Evolutionary conservation across 2,329 filamentous ascomycete species (phyloP), one percentile per base, ranked within the genome.

Genomic region (Neophaeococcomyces aloes): DNA sequence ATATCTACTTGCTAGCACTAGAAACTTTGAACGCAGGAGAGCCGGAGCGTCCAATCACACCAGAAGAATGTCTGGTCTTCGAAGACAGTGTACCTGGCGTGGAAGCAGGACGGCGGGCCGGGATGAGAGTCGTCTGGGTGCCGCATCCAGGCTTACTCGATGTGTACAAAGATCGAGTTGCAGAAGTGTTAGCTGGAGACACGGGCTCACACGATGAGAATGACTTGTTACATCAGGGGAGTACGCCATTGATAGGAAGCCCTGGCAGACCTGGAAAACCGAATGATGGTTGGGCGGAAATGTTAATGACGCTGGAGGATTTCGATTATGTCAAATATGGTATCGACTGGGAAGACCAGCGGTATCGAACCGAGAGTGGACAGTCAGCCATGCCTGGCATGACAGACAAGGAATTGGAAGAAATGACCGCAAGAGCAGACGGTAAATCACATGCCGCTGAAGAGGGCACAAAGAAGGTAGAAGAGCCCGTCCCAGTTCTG

Each of bases 71-170:
- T 60, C 71, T 98, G 13, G 91, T 96, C 0, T 96, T 98, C 57
- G 91, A 98, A 65, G 91, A 98, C 63, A 86, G 82, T 35, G 88
- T 96, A 1, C 86, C 87, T 0, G 91, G 91, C 3, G 86, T 95
- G 2, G 91, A 98, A 65, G 79, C 86, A 2, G 91, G 87, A 3
- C 72, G 91, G 42, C 77, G 91, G 52, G 91, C 91, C 0, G 89
- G 89, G 0, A 96, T 96, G 89, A 79, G 89, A 53, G 87, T 93
- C 10, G 72, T 94, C 1, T 98, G 91, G 91, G 82, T 79, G 54
- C 91, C 91, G 18, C 87, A 96, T 64, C 76, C 79, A 1, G 84
- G 78, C 57, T 66, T 98, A 41, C 71, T 83, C 65, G 69, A 76
- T 41, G 84, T 89, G 61, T 94, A 85, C 56, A 67, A 70, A 31